These are phyloP conservation scores for Ailanthus altissimus DNA, from an alignment of 345 rosid species.

Conservation along the genomic window DNA sequence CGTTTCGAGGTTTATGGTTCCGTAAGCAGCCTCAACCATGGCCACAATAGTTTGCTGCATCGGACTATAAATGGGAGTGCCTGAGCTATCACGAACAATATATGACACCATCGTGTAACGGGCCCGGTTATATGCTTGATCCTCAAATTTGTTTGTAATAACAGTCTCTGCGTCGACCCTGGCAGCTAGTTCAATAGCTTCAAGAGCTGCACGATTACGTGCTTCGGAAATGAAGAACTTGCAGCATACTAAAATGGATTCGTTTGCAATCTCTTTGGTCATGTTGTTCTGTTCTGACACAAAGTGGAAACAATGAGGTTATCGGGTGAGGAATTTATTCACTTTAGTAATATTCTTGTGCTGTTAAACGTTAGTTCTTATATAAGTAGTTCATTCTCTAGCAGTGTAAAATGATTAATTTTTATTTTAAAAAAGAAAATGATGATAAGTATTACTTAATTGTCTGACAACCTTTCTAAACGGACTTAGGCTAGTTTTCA, in stretches of 20 bases:
- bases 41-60: constrained; percentile 51
- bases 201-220: constrained; percentile 45
- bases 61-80: constrained; percentile 55
- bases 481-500: too few species aligned
- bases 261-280: constrained; percentile 31
- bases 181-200: constrained; percentile 46
- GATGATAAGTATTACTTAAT: not conserved
- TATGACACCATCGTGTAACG: constrained; percentile 59
- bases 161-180: constrained; percentile 44
- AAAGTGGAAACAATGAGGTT: not conserved
- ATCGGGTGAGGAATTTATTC: not conserved
- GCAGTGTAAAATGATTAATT: too few species aligned
- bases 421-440: too few species aligned
- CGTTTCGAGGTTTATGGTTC: constrained; percentile 45
- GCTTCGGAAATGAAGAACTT: constrained; percentile 61
- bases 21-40: constrained; percentile 58
- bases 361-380: not conserved
- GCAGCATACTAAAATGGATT: constrained; percentile 52
- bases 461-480: too few species aligned
- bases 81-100: constrained; percentile 41
- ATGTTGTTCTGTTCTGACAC: constrained; percentile 30
- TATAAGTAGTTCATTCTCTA: too few species aligned
- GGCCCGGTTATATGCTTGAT: constrained; percentile 50
- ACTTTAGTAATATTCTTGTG: not conserved
- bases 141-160: constrained; percentile 52